Evolutionary conservation across 441 rosid genomes (phyloP), one percentile per base, ranked within the genome.

Genomic region (Gossypium lobatum): DNA sequence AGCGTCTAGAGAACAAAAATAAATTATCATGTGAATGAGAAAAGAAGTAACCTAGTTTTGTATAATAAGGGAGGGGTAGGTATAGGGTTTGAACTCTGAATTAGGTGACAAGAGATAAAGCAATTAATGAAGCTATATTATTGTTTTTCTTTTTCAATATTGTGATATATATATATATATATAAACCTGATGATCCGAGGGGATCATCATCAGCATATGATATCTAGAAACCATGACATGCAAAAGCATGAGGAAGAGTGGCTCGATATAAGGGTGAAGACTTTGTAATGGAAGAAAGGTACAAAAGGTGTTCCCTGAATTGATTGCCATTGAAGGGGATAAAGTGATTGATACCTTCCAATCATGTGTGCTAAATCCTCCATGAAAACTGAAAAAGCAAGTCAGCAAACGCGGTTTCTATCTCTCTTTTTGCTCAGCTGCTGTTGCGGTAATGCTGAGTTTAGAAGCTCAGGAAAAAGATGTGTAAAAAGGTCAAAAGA

Each of bases 401-500:
- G 70, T 45, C 70, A 21, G 70, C 55, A 21, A 45, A 34, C 70
- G 37, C 70, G 55, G 54, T 45, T 65, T 65, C 55, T 45, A 25
- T 64, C 52, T 64, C 55, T 45, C 16, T 42, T 64, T 65, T 21
- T 65, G 70, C 55, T 21, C 20, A 20, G 3, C 45, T 11, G 48
- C 67, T 65, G 37, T 26, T 21, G 17, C 55, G 17, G 37, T 62
- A 62, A 20, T 65, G 55, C 20, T 65, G 55, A 45, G 55, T 45
- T 64, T 13, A 21, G 2, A 65, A 20, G 70, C 18, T 64, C 21
- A 6, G 54, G 34, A 45, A 17, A 45, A 13, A 13, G 1, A 4
- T 25, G 20, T 34, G 11, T 8, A 17, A 66, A 16, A 76, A 73
- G 26, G 73, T 58, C 25, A 70, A 79, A 78, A 65, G 48, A 65